Evolutionary conservation across 2,329 filamentous ascomycete genomes (phyloP).

Genomic region (Aspergillus proliferans): DNA sequence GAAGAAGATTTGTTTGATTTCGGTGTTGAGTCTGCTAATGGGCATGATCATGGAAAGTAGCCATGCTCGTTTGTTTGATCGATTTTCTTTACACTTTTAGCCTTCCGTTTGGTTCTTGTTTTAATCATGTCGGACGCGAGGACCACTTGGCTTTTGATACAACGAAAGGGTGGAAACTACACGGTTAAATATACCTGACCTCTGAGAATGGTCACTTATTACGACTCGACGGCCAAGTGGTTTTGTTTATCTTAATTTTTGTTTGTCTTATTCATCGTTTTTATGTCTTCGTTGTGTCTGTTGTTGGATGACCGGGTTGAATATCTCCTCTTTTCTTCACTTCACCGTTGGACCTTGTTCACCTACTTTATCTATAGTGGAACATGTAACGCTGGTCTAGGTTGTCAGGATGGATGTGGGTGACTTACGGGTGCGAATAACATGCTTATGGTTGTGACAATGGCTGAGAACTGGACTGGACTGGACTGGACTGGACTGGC

Average conservation of each 20-base stretch:
- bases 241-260: conserved; percentile 1
- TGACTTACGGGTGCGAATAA: no score
- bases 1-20: conserved; percentile 12
- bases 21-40: not conserved
- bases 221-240: not conserved
- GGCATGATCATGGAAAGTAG: conserved; percentile 4
- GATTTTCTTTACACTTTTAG: not conserved
- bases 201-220: not conserved
- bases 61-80: not conserved
- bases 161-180: not conserved
- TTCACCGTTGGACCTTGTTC: no score
- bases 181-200: not conserved
- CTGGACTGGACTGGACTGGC: no score
- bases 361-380: no score
- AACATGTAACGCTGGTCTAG: not conserved
- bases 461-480: no score
- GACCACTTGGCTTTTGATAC: not conserved
- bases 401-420: not conserved
- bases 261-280: not conserved
- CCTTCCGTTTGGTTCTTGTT: not conserved
- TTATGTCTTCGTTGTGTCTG: not conserved
- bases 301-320: not conserved
- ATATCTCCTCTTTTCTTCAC: not conserved
- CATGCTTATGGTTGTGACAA: no score
- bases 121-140: not conserved